A percentile compares a stretch with the other conserved stretches of the same genome.
Conservation (phyloP, 306 rosid genomes). For the Cicer cuneatum region DNA sequence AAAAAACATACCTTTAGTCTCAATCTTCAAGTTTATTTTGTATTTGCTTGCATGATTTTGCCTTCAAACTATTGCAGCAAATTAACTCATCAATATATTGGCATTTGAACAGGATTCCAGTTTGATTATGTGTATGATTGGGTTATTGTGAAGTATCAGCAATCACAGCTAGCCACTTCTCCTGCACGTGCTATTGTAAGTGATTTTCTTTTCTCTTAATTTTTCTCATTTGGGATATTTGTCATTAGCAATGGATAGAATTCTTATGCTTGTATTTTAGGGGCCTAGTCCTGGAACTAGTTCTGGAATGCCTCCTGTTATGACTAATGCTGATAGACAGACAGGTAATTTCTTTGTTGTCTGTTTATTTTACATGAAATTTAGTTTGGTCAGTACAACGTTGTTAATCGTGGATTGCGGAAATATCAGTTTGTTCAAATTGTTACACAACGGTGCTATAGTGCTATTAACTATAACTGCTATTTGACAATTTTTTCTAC, state of each 20-base stretch:
- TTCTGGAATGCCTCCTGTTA: slow-evolving; percentile 75
- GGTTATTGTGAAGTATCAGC: slow-evolving; percentile 94
- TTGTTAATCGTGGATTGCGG: too few species aligned
- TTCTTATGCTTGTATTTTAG: slow-evolving; percentile 48
- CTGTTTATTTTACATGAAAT: neutral
- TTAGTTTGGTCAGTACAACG: neutral
- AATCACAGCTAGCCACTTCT: slow-evolving; percentile 82
- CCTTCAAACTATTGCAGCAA: slow-evolving; percentile 16
- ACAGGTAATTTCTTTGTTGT: slow-evolving; percentile 57
- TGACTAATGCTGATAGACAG: slow-evolving; percentile 65
- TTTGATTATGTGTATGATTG: slow-evolving; percentile 95
- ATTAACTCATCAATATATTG: slow-evolving; percentile 18
- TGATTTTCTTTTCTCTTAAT: neutral
- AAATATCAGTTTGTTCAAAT: too few species aligned
- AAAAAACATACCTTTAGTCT: neutral
- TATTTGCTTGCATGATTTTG: slow-evolving; percentile 3
- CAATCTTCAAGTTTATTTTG: neutral
- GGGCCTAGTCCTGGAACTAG: slow-evolving; percentile 82
- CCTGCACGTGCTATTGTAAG: slow-evolving; percentile 72
- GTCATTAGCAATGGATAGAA: slow-evolving; percentile 15
- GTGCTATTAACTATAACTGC: too few species aligned
- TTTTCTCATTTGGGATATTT: neutral
- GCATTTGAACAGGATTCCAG: slow-evolving; percentile 75
- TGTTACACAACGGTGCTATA: too few species aligned
- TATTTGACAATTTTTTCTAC: too few species aligned